Evolutionary conservation across 208 protist genomes (phyloP), one percentile per base, ranked within the genome.

Genomic region (Trypanosomatidae sp.): DNA sequence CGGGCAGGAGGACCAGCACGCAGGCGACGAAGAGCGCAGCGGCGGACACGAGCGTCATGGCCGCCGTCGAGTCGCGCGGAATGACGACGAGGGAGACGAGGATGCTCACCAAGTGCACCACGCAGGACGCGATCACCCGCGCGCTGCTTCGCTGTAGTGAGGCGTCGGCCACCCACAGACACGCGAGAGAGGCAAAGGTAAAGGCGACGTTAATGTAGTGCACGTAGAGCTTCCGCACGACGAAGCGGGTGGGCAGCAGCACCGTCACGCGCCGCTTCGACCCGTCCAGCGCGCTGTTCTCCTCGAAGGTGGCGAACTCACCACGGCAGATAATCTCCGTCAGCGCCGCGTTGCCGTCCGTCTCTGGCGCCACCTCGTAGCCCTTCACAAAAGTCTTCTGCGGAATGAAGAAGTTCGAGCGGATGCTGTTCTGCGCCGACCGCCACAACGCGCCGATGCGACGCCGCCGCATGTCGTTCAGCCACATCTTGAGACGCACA

Each of bases 251-350:
- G 13, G 68, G 55, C 3, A 67, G 28, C 52, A 55, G 69, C 39
- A 10, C 12, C 22, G 47, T 6, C 58, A 22, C 39, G 8, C 60
- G 39, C 15, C 59, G 67, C 41, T 77, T 74, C 36, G 69, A 77
- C 36, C 62, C 66, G 64, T 81, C 75, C 19, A 75, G 74, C 22
- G 53, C 44, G 25, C 82, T 77, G 67, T 85, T 91, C n/a, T 95
- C 87, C 28, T 80, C 69, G 46, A 92, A 82, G 2, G 86, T 83
- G 22, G 86, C 86, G 69, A 95, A 95, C 60, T 83, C 73, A 9
- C 81, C 66, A 3, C 81, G 79, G 65, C 79, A 90, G 49, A 95
- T 81, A 62, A 95, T 90, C 71, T 89, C 87, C 43, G 70, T 76
- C 59, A 85, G 60, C 44, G 43, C 66, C 3, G 73, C 69, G 67